Base-by-base conservation (phyloP, 805 yeast species). In the Wickerhamomyces ciferrii region DNA sequence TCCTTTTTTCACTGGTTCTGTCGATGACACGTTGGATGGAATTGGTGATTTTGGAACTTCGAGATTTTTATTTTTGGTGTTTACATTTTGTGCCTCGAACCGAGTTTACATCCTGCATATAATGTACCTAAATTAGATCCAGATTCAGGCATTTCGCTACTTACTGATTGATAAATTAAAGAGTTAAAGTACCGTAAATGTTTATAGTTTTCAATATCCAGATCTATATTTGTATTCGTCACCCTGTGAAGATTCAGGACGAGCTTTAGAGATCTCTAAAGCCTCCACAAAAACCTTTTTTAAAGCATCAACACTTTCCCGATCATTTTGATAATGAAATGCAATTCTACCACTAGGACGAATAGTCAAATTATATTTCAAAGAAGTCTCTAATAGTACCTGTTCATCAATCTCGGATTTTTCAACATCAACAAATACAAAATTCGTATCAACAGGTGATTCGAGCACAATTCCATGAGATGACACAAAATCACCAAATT, bases 401-500 rank as follows among this genome's bases (percentile, higher is more conserved):
- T 67, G 75, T 17, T 80, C 78, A 59, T 83, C 78, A 65, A 89
- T 78, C 39, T 73, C 72, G 0, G 61, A 48, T 38, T 57, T 54
- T 24, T 47, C 47, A 18, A 76, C 65, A 61, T 90, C 91, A 43
- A 87, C 57, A 61, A 87, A 89, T 37, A 92, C 89, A 65, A 91
- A 87, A 61, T 84, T 89, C 8, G 97, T 86, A 48, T 91, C 81
- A 1, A 81, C 84, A 3, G 97, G 96, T 20, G 75, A 71, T 56
- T 78, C 81, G 48, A 87, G 65, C 25, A 70, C 66, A 44, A 87
- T 72, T 4, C 83, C 84, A 43, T 79, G 57, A n/a, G 61, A 60
- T 36, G 56, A 53, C 54, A 87, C 77, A 58, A 76, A 76, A 2
- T 68, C 59, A 18, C 78, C 84, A 34, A 82, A 64, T 7, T 73